These are phyloP conservation scores for Allium cepa DNA, from an alignment of 106 monocot genomes.

Conservation along the genomic window DNA sequence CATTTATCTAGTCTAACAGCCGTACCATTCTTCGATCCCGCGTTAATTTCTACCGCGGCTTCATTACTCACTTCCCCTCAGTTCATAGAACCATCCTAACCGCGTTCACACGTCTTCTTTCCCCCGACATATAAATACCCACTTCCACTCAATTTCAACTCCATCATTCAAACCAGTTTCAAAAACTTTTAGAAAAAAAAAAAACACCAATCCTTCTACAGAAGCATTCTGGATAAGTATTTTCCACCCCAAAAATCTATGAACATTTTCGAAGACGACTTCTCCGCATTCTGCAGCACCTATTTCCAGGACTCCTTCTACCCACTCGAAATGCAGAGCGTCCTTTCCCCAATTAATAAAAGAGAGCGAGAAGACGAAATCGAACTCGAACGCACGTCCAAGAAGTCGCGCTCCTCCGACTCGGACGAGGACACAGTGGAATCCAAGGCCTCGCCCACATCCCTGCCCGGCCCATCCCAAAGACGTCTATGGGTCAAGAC, in stretches of 20 bases:
- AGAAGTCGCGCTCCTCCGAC: constrained; percentile 3
- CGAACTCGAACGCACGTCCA: neutral
- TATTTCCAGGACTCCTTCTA: constrained; percentile 20
- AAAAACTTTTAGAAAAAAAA: too few species aligned
- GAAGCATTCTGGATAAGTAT: neutral
- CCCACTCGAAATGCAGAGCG: constrained; percentile 1
- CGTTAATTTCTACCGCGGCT: constrained; percentile 2
- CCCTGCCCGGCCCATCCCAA: constrained; percentile 5
- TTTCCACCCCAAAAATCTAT: neutral
- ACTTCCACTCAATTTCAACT: neutral
- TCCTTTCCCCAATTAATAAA: neutral
- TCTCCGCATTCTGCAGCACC: constrained; percentile 15
- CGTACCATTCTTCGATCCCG: constrained; percentile 1
- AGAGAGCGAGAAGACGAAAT: neutral
- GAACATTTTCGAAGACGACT: constrained; percentile 29
- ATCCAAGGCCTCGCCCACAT: neutral
- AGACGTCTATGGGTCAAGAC: constrained; percentile 38
- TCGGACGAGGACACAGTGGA: constrained; percentile 10
- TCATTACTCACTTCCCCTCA: neutral
- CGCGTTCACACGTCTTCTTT: constrained; percentile 9
- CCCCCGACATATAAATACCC: neutral
- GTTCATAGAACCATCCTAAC: constrained; percentile 1
- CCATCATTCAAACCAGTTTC: constrained; percentile 4
- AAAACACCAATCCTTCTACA: too few species aligned
- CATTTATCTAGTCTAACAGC: neutral